Percentiles rank a stretch among this genome's conserved stretches.
Evolutionary conservation across 2,329 filamentous ascomycete genomes (phyloP).

Genomic region (Cryphonectria nitschkei): DNA sequence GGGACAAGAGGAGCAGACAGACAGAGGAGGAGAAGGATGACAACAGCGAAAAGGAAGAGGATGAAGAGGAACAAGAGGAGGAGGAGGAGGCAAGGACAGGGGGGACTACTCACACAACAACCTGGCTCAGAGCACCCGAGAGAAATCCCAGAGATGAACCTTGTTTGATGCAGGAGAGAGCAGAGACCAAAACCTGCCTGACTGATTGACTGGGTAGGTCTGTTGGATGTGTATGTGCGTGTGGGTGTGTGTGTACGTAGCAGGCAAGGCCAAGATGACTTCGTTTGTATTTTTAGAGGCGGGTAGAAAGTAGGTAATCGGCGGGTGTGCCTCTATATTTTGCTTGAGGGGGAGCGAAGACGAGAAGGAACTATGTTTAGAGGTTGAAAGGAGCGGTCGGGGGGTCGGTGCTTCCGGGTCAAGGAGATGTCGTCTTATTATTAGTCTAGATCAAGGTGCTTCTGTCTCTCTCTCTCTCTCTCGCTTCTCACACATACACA

Average conservation of each 20-base stretch:
- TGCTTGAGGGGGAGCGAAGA: not conserved
- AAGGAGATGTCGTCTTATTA: not conserved
- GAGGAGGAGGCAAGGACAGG: too few species aligned
- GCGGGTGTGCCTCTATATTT: not conserved
- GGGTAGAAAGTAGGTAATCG: not conserved
- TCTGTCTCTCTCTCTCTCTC: too few species aligned
- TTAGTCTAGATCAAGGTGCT: too few species aligned
- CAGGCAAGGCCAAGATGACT: not conserved
- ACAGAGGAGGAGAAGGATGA: not conserved
- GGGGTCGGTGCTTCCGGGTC: not conserved
- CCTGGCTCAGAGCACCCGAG: not conserved
- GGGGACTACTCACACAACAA: not conserved
- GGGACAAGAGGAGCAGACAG: not conserved
- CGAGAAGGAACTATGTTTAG: constrained; percentile 8
- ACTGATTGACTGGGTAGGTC: not conserved
- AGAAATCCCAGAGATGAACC: not conserved
- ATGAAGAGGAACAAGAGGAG: not conserved
- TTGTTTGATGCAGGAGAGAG: not conserved
- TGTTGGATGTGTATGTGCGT: not conserved
- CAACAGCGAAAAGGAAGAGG: not conserved
- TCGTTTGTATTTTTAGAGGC: constrained; percentile 5
- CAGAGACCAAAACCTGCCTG: not conserved
- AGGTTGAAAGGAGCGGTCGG: constrained; percentile 2
- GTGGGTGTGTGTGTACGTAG: not conserved
- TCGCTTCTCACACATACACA: too few species aligned